A percentile compares a stretch with the other conserved stretches of the same genome.
Conservation (phyloP, 345 rosid species). For the Camelina neglecta region DNA sequence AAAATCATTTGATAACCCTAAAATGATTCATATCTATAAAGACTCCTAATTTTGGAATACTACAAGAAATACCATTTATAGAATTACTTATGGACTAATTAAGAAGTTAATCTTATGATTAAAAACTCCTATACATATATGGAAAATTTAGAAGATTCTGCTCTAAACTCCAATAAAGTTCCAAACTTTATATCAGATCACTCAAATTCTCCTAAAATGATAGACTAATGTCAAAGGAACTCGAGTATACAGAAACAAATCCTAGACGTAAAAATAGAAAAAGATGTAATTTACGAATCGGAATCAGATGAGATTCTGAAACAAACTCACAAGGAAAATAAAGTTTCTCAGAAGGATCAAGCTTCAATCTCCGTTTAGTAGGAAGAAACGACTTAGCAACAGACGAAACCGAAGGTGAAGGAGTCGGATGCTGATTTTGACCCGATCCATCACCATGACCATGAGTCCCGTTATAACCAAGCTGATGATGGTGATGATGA, state of each 20-base stretch:
- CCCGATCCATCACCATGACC: slow-evolving; percentile 57
- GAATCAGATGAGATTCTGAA: slow-evolving; percentile 31
- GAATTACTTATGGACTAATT: background rate
- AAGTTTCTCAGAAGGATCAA: slow-evolving; percentile 87
- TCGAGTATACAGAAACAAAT: background rate
- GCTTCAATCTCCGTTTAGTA: slow-evolving; percentile 78
- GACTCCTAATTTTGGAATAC: background rate
- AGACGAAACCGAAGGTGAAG: slow-evolving; percentile 74
- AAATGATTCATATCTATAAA: background rate
- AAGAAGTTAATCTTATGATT: background rate
- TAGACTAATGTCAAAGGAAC: background rate
- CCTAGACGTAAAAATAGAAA: background rate
- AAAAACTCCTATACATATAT: background rate
- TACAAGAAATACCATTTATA: background rate
- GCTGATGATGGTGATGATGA: slow-evolving; percentile 39
- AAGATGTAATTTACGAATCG: background rate
- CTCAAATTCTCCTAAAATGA: background rate
- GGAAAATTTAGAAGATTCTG: background rate
- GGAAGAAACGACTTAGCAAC: slow-evolving; percentile 87
- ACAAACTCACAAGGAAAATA: slow-evolving; percentile 79
- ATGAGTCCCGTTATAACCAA: slow-evolving; percentile 46
- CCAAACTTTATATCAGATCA: slow-evolving; percentile 1
- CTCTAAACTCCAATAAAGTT: background rate
- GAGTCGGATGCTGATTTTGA: slow-evolving; percentile 47
- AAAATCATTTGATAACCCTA: background rate